These are phyloP conservation scores for Pseudonitzschia delicatissima DNA, from an alignment of 108 stramenopile species.

Conservation along the genomic window DNA sequence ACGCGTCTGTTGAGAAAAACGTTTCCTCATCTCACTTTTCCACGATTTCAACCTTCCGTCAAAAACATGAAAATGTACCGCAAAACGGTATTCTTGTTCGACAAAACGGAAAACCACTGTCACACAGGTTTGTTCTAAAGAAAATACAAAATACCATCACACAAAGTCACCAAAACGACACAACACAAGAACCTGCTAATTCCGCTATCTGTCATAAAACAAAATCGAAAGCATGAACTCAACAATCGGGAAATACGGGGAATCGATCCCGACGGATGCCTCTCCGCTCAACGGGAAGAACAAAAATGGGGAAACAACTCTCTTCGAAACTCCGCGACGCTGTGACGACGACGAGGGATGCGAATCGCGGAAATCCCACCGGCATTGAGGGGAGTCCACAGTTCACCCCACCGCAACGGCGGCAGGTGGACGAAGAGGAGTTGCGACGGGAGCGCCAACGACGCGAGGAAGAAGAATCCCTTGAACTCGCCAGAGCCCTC, in stretches of 20 bases:
- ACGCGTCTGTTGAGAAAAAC: too few relatives aligned
- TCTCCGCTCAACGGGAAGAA: not conserved
- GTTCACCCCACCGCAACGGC: not conserved
- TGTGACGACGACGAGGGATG: not conserved
- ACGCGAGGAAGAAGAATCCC: slow-evolving; percentile 75
- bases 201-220: not conserved
- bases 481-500: slow-evolving; percentile 76
- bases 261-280: not conserved
- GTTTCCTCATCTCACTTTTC: not conserved
- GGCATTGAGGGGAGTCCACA: not conserved
- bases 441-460: slow-evolving; percentile 42
- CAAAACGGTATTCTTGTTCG: not conserved
- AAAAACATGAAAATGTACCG: too few relatives aligned
- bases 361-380: not conserved
- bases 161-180: not conserved
- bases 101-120: too few relatives aligned
- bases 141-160: not conserved
- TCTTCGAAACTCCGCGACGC: not conserved
- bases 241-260: slow-evolving; percentile 5
- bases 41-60: not conserved
- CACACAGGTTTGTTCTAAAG: too few relatives aligned
- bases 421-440: not conserved
- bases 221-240: not conserved
- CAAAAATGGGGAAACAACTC: not conserved
- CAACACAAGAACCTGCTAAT: not conserved